Base-by-base conservation (phyloP, 139 green algal genomes). In the Nannochloris sp. region DNA sequence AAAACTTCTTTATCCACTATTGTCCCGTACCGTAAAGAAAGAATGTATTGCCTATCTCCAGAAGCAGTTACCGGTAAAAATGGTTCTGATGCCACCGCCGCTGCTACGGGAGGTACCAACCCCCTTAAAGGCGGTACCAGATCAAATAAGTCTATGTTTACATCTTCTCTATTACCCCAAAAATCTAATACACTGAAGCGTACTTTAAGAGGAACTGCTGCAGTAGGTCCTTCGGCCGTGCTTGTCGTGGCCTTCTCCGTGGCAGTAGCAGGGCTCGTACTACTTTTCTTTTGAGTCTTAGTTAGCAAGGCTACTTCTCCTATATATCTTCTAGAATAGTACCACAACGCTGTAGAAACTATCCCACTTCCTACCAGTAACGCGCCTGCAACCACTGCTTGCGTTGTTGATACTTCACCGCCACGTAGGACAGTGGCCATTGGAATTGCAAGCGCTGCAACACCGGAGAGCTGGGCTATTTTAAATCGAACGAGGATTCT, bases 131-230 rank as follows among this genome's bases (percentile, higher is more conserved):
- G 81, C 2, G 85, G 73, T 14, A 74, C 48, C 5, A 92, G 23
- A 14, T 30, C 30, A n/a, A 69, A 44, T 24, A 87, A 7, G 0
- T 59, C 44, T 32, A 92, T 54, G 8, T 83, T 66, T 6, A 68
- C 78, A 65, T 92, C 78, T 81, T 90, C 69, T 1, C 86, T 59
- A 56, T 87, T 83, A 37, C 83, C 86, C 84, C 85, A 92, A 32
- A 92, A 90, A 62, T 92, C 86, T 3, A 92, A 72, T 46, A 85
- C 75, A 27, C 68, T 83, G 48, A 91, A 79, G 0, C 79, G 44
- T 31, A 76, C 14, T 3, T 32, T 30, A 6, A 34, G 25, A 9
- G 62, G 19, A 19, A 19, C 42, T 19, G 42, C 42, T 19, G 42
- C 42, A 42, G 23, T 31, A 6, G 36, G 14, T n/a, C n/a, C n/a